These are phyloP conservation scores for Nadsonia commutata DNA, from an alignment of 1,139 yeast species.

Conservation along the genomic window DNA sequence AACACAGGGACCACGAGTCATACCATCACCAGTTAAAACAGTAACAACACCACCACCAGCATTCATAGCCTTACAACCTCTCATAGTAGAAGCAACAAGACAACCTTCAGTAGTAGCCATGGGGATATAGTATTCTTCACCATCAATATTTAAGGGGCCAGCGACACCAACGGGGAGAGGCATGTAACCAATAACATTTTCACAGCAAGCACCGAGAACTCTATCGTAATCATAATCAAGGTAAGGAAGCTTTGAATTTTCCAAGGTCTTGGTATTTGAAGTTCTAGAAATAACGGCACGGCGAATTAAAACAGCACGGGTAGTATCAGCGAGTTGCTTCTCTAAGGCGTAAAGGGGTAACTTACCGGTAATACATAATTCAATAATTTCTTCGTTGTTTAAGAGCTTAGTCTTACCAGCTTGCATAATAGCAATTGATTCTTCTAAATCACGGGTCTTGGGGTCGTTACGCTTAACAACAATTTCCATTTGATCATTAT, in stretches of 20 bases:
- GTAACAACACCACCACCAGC: constrained; percentile 94
- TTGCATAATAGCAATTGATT: constrained; percentile 46
- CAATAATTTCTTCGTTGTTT: constrained; percentile 56
- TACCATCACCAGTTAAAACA: constrained; percentile 88
- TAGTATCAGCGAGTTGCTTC: constrained; percentile 72
- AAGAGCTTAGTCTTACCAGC: constrained; percentile 58
- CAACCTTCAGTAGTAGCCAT: constrained; percentile 99
- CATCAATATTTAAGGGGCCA: constrained; percentile 88
- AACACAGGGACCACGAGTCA: constrained; percentile 99
- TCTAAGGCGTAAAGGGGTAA: constrained; percentile 89
- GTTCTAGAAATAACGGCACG: constrained; percentile 77
- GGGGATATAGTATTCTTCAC: constrained; percentile 76
- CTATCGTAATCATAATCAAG: constrained; percentile 80
- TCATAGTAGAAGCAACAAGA: constrained; percentile 93
- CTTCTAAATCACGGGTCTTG: constrained; percentile 34
- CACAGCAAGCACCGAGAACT: constrained; percentile 98
- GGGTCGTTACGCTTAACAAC: constrained; percentile 6
- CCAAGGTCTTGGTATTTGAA: constrained; percentile 71
- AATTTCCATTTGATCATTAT: constrained; percentile 11
- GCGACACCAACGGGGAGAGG: constrained; percentile 97
- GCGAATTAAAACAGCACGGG: constrained; percentile 87
- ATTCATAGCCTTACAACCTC: constrained; percentile 97
- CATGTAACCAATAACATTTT: constrained; percentile 90
- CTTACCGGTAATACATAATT: constrained; percentile 60
- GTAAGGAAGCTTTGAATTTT: constrained; percentile 61